phyloP scores from a whole-genome alignment of 441 rosid species.

The Macaranga tanarius region DNA sequence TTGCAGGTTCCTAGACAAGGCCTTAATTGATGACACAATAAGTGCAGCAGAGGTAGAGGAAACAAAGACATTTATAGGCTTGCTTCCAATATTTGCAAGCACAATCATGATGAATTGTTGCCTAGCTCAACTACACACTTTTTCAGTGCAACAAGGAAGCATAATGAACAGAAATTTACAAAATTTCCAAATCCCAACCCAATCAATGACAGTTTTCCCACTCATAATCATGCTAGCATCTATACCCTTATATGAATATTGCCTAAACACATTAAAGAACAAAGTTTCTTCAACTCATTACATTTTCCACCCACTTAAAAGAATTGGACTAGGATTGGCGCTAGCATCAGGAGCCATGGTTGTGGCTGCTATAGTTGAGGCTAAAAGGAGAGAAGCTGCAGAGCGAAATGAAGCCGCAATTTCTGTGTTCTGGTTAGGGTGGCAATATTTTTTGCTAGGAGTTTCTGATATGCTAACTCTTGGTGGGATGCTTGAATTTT shows the following conservation, averaged over 20 bases:
- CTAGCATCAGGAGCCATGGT: slow-evolving; percentile 51
- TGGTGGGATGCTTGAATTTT: slow-evolving; percentile 67
- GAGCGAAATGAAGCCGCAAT: slow-evolving; percentile 5
- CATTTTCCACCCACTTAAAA: slow-evolving; percentile 38
- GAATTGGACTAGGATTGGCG: slow-evolving; percentile 49
- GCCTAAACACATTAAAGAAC: slow-evolving; percentile 4
- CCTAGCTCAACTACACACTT: slow-evolving; percentile 55
- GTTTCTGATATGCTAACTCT: slow-evolving; percentile 57
- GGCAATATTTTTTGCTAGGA: slow-evolving; percentile 49
- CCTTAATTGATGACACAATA: slow-evolving; percentile 31
- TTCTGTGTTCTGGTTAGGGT: slow-evolving; percentile 52
- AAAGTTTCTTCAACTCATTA: slow-evolving; percentile 4
- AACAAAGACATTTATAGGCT: slow-evolving; percentile 49
- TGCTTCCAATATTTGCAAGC: slow-evolving; percentile 54
- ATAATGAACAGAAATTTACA: slow-evolving; percentile 40
- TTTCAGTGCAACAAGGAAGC: slow-evolving; percentile 57
- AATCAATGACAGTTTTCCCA: slow-evolving; percentile 47
- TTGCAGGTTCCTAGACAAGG: slow-evolving; percentile 46
- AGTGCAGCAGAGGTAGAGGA: slow-evolving; percentile 42
- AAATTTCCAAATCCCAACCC: slow-evolving; percentile 46
- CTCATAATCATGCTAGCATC: slow-evolving; percentile 42
- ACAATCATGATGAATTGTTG: slow-evolving; percentile 60
- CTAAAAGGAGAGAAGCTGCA: slow-evolving; percentile 29
- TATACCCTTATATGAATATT: slow-evolving; percentile 41
- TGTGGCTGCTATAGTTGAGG: slow-evolving; percentile 44